Evolutionary conservation across 1,284 basidiomycete genomes (phyloP), one percentile per base, ranked within the genome.

Genomic region (Pholiota adiposa): DNA sequence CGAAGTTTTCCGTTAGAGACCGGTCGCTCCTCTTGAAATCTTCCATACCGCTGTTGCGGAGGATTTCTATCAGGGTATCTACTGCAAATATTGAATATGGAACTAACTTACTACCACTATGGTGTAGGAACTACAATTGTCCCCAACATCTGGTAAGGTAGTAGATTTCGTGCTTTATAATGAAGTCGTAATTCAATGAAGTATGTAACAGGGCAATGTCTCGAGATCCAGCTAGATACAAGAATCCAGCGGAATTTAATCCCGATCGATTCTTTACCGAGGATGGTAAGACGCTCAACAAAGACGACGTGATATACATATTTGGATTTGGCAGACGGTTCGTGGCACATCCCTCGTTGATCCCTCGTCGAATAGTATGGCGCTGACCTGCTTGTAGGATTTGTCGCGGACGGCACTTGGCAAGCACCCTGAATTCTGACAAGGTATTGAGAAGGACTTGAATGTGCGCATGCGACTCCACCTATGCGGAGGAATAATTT

Each of bases 1-100:
- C 12, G 84, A 86, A 67, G 69, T 73, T 3, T 71, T 79, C 56
- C 75, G 85, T 29, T 86, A 83, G 82, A 75, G 76, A 48, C 77
- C 70, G 0, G 75, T 82, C 40, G 80, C 85, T 31, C 84, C 85
- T 27, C 65, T 86, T 29, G 71, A 56, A 43, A 60, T 72, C n/a
- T 70, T 71, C 3, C 72, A 73, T 57, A 65, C 14, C 46, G 53
- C 68, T 33, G 69, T 67, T 63, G 67, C 72, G 63, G 72, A 73
- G 50, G 72, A 73, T 54, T 48, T 69, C 12, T 74, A 72, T 59
- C 66, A 70, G 11, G 73, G 71, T 1, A 25, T 4, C 4, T 12
- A n/a, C 23, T 25, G 19, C 9, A 2, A 18, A 14, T 1, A 21
- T 12, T n/a, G 16, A 51, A 6, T 44, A 5, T 4, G 5, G 36